Percentiles rank a stretch among this genome's conserved stretches.
Evolutionary conservation across 2,329 filamentous ascomycete species (phyloP).

Genomic region (Pseudogymnoascus verrucosus): DNA sequence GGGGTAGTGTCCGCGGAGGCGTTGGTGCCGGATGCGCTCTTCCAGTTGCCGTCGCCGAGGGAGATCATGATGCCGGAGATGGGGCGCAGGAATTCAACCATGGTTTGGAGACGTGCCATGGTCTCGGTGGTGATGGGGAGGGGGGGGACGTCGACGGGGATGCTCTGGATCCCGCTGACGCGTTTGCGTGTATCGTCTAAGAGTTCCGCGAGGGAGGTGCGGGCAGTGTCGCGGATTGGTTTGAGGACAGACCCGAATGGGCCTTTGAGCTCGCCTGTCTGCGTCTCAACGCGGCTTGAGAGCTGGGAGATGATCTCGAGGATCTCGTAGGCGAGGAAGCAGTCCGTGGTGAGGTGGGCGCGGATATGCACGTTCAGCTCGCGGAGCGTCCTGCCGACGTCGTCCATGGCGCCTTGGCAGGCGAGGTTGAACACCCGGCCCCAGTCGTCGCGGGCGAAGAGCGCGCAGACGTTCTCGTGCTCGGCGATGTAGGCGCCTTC

Average conservation of each 20-base stretch:
- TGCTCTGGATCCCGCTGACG: conserved; percentile 53
- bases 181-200: conserved; percentile 74
- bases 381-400: conserved; percentile 76
- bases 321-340: conserved; percentile 90
- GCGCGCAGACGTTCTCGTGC: conserved; percentile 79
- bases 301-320: conserved; percentile 80
- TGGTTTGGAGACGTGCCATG: conserved; percentile 76
- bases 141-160: conserved; percentile 72
- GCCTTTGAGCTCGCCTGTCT: conserved; percentile 77
- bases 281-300: conserved; percentile 69
- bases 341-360: conserved; percentile 78
- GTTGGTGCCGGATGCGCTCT: conserved; percentile 43
- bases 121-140: conserved; percentile 73
- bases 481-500: conserved; percentile 83
- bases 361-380: conserved; percentile 90
- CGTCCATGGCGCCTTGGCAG: conserved; percentile 67
- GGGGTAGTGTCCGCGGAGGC: conserved; percentile 56
- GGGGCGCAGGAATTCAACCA: conserved; percentile 79
- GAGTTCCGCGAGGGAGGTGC: conserved; percentile 72
- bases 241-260: conserved; percentile 78
- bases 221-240: conserved; percentile 85
- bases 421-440: conserved; percentile 69
- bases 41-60: conserved; percentile 89
- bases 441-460: conserved; percentile 84
- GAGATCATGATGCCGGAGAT: conserved; percentile 87